These are phyloP conservation scores for Cucurbita moschata DNA, from an alignment of 306 rosid species.

Conservation along the genomic window DNA sequence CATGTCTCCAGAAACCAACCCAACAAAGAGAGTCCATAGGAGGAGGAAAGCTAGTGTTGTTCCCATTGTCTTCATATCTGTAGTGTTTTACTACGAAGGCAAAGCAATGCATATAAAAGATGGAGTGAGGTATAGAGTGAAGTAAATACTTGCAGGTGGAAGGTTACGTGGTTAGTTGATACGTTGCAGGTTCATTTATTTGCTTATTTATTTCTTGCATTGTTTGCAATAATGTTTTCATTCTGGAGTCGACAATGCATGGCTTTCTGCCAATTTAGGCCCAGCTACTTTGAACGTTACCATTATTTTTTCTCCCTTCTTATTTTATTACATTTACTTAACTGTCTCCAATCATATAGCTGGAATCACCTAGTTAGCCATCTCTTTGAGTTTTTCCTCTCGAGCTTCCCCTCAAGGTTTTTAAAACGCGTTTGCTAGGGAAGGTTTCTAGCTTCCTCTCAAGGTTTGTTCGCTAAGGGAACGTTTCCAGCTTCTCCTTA, in stretches of 20 bases:
- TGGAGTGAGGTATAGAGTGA: slow-evolving; percentile 12
- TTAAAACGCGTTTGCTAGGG: no score
- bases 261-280: not conserved
- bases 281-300: not conserved
- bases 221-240: not conserved
- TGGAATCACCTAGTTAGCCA: not conserved
- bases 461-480: no score
- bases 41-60: slow-evolving; percentile 21
- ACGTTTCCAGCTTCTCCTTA: no score
- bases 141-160: slow-evolving; percentile 71
- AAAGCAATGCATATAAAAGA: slow-evolving; percentile 26
- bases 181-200: slow-evolving; percentile 61
- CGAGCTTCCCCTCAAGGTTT: no score
- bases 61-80: slow-evolving; percentile 26
- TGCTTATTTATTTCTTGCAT: slow-evolving; percentile 21
- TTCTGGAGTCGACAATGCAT: slow-evolving; percentile 19
- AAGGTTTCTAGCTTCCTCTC: no score
- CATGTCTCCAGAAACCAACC: slow-evolving; percentile 44
- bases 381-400: no score
- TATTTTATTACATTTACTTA: not conserved
- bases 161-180: slow-evolving; percentile 61
- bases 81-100: slow-evolving; percentile 3
- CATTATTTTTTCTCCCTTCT: not conserved
- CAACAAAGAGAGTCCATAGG: slow-evolving; percentile 28
- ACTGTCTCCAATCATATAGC: not conserved